Base-by-base conservation (phyloP, 768 basidiomycete species). In the Lentinula edodes region DNA sequence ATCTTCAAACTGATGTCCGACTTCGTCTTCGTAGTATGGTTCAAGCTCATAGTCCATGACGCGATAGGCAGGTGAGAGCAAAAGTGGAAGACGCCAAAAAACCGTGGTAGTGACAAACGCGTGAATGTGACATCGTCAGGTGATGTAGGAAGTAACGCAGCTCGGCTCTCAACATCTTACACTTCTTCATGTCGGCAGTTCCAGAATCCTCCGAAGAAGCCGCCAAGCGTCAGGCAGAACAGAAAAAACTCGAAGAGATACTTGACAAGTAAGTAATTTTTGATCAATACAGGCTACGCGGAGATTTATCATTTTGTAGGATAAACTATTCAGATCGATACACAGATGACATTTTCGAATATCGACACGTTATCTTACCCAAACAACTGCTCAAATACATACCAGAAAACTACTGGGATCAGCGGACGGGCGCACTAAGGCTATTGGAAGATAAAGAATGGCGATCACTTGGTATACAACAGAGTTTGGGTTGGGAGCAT, bases 401-500 rank as follows among this genome's bases (percentile, higher is more conserved):
- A 34, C 97, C 96, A 5, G 93, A 94, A 72, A 80, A 87, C 34
- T 88, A 86, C 69, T 95, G 93, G 71, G 86, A 83, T 45, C 83
- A 85, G 62, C 90, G 93, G 64, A 80, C 84, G 45, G 91, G 92
- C 5, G 84, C 88, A 4, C 80, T 98, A 58, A 85, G 95, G 3
- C 83, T 98, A 45, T 77, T 98, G 61, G 72, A 83, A 3, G 96
- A 99, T 70, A 75, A 82, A 46, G 97, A 99, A 74, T 99, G 96
- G 96, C 83, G 96, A 71, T 91, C 91, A 0, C 93, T 99, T 60
- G 96, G 96, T 8, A 96, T 98, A 64, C 91, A 90, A 45, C 96
- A 99, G 75, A 95, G 92, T 73, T 78, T 96, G 23, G 95, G 95
- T 3, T 98, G 95, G 95, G 91, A 93, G 70, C 95, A 97, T 68